These are phyloP conservation scores for Verticillium nonalfalfae DNA, from an alignment of 2,329 filamentous ascomycete genomes.

Conservation along the genomic window DNA sequence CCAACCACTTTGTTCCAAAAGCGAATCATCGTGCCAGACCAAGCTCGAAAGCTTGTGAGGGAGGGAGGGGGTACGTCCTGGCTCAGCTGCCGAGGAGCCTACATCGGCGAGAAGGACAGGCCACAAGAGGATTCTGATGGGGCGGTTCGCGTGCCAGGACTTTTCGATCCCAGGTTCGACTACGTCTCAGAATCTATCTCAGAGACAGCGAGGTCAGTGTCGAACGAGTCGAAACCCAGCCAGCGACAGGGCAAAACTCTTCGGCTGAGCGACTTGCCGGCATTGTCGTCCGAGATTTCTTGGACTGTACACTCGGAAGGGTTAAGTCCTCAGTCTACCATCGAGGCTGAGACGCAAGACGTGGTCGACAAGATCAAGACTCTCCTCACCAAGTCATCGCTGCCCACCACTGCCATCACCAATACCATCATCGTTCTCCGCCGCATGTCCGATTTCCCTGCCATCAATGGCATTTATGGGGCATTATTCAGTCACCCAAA, in stretches of 20 bases:
- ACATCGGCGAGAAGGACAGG: conserved; percentile 36
- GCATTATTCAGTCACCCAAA: conserved; percentile 70
- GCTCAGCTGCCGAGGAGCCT: conserved; percentile 55
- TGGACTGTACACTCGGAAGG: conserved; percentile 4
- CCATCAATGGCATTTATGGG: conserved; percentile 71
- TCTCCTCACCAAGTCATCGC: conserved; percentile 25
- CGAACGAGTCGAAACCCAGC: background rate
- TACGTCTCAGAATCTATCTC: conserved; percentile 14
- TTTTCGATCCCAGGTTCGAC: conserved; percentile 60
- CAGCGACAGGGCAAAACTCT: background rate
- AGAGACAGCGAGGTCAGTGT: background rate
- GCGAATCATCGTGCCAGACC: conserved; percentile 56
- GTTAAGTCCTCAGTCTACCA: conserved; percentile 6
- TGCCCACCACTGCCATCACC: conserved; percentile 38
- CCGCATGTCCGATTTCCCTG: conserved; percentile 71
- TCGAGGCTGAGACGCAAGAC: conserved; percentile 41
- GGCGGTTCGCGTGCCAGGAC: conserved; percentile 48
- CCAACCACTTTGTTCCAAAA: conserved; percentile 66
- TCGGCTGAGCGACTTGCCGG: background rate
- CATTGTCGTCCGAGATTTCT: background rate
- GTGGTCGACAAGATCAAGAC: conserved; percentile 38
- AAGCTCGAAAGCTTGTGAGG: conserved; percentile 43
- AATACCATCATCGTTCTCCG: conserved; percentile 64
- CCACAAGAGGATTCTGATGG: background rate
- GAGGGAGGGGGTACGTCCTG: conserved; percentile 76